Percentiles rank a stretch among this genome's conserved stretches.
Evolutionary conservation across 345 rosid species (phyloP).

Genomic region (Citrus hindsii): DNA sequence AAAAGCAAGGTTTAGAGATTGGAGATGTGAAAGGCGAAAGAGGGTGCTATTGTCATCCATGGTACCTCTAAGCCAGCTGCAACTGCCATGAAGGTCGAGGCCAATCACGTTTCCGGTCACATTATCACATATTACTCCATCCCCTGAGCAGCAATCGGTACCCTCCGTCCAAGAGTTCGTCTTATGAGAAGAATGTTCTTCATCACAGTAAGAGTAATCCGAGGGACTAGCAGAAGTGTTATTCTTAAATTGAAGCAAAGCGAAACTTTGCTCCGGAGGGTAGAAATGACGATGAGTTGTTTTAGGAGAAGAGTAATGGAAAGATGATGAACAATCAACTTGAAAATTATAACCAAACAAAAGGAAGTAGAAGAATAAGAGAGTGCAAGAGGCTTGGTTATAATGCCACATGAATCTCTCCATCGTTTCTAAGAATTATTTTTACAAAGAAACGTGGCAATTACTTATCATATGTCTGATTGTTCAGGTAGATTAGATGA

Average conservation of each 20-base stretch:
- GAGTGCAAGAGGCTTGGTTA: not conserved
- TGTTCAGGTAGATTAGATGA: too few relatives aligned
- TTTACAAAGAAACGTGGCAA: too few relatives aligned
- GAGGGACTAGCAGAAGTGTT: too few relatives aligned
- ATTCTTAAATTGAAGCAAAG: not conserved
- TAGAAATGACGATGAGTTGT: not conserved
- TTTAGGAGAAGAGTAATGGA: too few relatives aligned
- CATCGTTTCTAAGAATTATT: too few relatives aligned
- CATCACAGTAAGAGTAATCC: not conserved
- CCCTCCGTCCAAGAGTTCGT: conserved; percentile 19
- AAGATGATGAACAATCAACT: not conserved
- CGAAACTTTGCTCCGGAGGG: not conserved
- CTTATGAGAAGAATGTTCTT: not conserved
- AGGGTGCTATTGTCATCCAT: too few relatives aligned
- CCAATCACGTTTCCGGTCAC: conserved; percentile 18
- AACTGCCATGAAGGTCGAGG: conserved; percentile 13
- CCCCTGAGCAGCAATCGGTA: conserved; percentile 29
- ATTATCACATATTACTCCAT: conserved; percentile 23
- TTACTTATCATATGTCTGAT: too few relatives aligned
- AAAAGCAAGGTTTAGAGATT: too few relatives aligned
- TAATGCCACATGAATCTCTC: too few relatives aligned
- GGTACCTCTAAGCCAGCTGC: not conserved
- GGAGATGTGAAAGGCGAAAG: too few relatives aligned
- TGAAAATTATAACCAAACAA: too few relatives aligned
- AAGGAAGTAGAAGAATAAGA: not conserved